These are phyloP conservation scores for Penicillium goetzii DNA, from an alignment of 495 filamentous ascomycete genomes.

Conservation along the genomic window DNA sequence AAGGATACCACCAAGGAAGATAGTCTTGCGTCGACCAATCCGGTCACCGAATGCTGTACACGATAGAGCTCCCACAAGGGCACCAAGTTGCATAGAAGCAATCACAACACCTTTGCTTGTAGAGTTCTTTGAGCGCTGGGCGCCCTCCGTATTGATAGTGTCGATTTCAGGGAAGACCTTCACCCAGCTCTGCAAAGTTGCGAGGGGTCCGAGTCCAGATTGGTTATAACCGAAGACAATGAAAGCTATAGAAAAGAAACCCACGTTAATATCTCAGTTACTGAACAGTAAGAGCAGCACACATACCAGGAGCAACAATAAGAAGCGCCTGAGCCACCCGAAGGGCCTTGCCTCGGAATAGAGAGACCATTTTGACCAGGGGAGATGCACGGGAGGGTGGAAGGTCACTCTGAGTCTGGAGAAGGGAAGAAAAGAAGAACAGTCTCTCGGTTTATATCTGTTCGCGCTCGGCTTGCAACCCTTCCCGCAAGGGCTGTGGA, in stretches of 20 bases:
- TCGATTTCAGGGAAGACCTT: slow-evolving; percentile 40
- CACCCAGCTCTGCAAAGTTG: slow-evolving; percentile 35
- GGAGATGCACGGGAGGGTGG: background rate
- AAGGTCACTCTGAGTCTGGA: background rate
- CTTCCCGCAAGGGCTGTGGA: slow-evolving; percentile 3
- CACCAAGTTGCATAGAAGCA: slow-evolving; percentile 48
- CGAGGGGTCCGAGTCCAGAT: slow-evolving; percentile 32
- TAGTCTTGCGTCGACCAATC: slow-evolving; percentile 57
- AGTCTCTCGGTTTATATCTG: slow-evolving; percentile 7
- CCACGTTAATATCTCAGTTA: background rate
- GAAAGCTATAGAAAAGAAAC: slow-evolving; percentile 21
- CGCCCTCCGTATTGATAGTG: slow-evolving; percentile 37
- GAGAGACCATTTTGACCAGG: background rate
- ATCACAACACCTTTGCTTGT: slow-evolving; percentile 47
- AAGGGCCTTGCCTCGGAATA: slow-evolving; percentile 24
- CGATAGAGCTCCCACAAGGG: slow-evolving; percentile 46
- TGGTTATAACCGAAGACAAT: slow-evolving; percentile 44
- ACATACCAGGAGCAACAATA: slow-evolving; percentile 38
- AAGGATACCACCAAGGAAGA: slow-evolving; percentile 54
- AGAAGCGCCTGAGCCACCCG: slow-evolving; percentile 36
- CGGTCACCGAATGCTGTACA: slow-evolving; percentile 49
- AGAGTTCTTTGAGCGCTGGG: slow-evolving; percentile 30
- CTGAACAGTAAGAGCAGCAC: background rate
- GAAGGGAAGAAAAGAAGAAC: background rate
- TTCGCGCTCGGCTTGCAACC: background rate